These are phyloP conservation scores for Saturnispora galanensis DNA, from an alignment of 805 yeast genomes.

Conservation along the genomic window DNA sequence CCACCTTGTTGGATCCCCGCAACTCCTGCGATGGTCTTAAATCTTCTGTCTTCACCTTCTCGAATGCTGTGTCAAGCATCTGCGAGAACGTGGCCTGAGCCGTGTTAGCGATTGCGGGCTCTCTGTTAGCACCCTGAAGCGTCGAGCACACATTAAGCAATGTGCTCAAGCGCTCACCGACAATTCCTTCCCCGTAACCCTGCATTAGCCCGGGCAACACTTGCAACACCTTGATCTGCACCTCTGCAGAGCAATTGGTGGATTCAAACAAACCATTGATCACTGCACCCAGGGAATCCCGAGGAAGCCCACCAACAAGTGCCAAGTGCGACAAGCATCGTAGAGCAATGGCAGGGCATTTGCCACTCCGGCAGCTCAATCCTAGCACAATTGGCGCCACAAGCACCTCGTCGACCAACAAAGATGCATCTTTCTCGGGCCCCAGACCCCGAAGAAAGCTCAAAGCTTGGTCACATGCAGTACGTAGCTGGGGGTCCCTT, in stretches of 20 bases:
- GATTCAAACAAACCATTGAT: constrained; percentile 65
- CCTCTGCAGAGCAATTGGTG: constrained; percentile 65
- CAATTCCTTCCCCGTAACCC: constrained; percentile 45
- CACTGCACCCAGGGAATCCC: constrained; percentile 40
- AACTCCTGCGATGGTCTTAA: constrained; percentile 25
- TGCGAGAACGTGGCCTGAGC: constrained; percentile 93
- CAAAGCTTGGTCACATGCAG: constrained; percentile 40
- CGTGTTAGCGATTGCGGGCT: constrained; percentile 73
- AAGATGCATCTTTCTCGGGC: no score
- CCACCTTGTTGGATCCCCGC: constrained; percentile 25
- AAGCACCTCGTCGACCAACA: no score
- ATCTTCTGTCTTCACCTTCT: constrained; percentile 42
- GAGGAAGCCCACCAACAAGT: constrained; percentile 43
- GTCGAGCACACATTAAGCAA: constrained; percentile 61
- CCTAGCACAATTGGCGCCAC: no score
- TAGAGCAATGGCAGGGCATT: constrained; percentile 37
- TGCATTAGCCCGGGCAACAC: constrained; percentile 67
- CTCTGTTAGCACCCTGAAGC: constrained; percentile 58
- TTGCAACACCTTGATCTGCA: constrained; percentile 80
- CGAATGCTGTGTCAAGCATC: constrained; percentile 68
- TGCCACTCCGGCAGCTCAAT: no score
- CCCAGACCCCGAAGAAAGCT: no score
- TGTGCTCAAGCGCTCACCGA: constrained; percentile 46
- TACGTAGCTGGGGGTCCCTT: constrained; percentile 57
- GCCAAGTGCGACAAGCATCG: constrained; percentile 61